Conservation (phyloP, 805 yeast species). For the Candida fluviatilis region DNA sequence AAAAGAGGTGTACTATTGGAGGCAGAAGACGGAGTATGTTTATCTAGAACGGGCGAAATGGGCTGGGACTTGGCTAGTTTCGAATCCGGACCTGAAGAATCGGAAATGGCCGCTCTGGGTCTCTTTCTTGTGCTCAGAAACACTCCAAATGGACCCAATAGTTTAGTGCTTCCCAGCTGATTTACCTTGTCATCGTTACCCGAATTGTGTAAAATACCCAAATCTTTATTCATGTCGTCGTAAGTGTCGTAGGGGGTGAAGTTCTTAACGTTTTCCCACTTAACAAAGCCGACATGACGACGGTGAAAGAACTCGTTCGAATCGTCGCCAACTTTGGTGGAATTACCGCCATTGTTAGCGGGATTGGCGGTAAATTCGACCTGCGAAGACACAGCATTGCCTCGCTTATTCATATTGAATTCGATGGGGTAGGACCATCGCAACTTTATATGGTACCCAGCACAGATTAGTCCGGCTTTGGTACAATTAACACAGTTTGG, state of each 20-base stretch:
- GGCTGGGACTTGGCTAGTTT: constrained; percentile 7
- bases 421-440: constrained; percentile 64
- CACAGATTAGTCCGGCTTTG: constrained; percentile 64
- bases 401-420: constrained; percentile 22
- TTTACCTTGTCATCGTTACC: constrained; percentile 29
- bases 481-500: constrained; percentile 74
- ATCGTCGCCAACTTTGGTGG: constrained; percentile 9
- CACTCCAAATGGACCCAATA: constrained; percentile 81
- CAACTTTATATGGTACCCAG: constrained; percentile 78
- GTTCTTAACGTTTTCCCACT: constrained; percentile 53
- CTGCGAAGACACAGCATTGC: constrained; percentile 25
- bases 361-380: constrained; percentile 25
- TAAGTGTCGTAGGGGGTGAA: constrained; percentile 57
- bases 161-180: constrained; percentile 43
- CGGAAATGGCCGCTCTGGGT: too few relatives aligned
- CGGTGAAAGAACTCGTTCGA: constrained; percentile 54
- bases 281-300: constrained; percentile 69
- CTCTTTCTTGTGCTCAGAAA: constrained; percentile 33
- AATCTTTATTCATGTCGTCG: constrained; percentile 76
- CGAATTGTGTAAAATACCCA: constrained; percentile 50
- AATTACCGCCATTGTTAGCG: constrained; percentile 12
- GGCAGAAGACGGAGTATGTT: constrained; percentile 1
- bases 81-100: too few relatives aligned
- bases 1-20: constrained; percentile 1
- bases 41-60: not conserved